Evolutionary conservation across 1,284 basidiomycete genomes (phyloP).

Genomic region (Trametes polyzona): DNA sequence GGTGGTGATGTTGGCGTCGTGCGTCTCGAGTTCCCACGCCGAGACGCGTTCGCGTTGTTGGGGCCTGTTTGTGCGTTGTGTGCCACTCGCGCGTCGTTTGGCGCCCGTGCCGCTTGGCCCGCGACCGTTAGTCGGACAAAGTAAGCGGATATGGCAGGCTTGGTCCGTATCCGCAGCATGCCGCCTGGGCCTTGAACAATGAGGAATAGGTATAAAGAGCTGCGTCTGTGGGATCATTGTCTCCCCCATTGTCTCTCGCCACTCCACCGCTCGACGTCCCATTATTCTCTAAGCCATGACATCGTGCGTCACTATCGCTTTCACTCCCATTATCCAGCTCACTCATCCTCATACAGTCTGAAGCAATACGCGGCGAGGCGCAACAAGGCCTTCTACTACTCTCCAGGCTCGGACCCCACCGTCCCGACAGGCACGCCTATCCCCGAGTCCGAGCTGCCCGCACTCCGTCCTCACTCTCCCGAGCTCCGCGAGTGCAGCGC

Average conservation of each 20-base stretch:
- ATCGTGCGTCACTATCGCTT: not conserved
- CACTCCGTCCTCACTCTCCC: not conserved
- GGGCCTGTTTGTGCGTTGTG: not conserved
- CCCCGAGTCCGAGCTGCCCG: not conserved
- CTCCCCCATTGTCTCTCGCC: not conserved
- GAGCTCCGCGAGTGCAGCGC: not conserved
- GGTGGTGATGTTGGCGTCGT: not conserved
- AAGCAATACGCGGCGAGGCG: not conserved
- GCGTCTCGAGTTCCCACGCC: not conserved
- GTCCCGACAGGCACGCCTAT: not conserved
- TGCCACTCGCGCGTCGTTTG: not conserved
- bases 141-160: too few species aligned
- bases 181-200: too few species aligned
- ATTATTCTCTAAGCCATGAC: not conserved
- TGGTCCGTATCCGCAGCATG: too few species aligned
- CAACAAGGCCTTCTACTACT: not conserved
- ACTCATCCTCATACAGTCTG: too few species aligned
- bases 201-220: too few species aligned
- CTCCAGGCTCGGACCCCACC: not conserved
- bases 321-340: not conserved
- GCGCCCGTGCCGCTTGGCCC: too few species aligned
- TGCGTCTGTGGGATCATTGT: too few species aligned
- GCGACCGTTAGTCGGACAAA: too few species aligned
- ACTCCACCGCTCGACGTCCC: too few species aligned
- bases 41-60: conserved; percentile 16